Percentiles rank a stretch among this genome's conserved stretches.
These are phyloP conservation scores for Mortierella sp. DNA, from an alignment of 371 early-diverging fungal species.

Conservation along the genomic window DNA sequence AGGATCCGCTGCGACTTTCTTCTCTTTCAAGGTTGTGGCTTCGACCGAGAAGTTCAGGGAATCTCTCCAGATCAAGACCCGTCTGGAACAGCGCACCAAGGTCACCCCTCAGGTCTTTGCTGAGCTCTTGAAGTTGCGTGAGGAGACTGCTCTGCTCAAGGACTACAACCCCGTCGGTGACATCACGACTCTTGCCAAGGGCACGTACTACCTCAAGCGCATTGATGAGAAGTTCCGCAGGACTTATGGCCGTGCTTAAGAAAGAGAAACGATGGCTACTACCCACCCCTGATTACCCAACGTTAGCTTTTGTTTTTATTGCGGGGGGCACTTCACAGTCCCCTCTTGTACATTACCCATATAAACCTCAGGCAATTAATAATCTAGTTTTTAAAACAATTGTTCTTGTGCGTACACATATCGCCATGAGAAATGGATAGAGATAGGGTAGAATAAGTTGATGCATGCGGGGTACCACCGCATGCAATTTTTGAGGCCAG, in stretches of 20 bases:
- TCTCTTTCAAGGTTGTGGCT: constrained; percentile 85
- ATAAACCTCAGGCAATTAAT: no score
- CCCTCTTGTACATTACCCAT: no score
- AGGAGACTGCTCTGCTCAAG: constrained; percentile 84
- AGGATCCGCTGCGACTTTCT: constrained; percentile 95
- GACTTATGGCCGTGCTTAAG: constrained; percentile 73
- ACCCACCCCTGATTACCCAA: no score
- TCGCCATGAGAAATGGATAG: no score
- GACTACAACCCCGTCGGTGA: constrained; percentile 84
- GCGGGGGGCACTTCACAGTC: no score
- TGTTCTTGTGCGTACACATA: no score
- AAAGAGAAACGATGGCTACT: no score
- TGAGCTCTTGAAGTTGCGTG: constrained; percentile 87
- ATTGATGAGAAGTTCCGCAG: constrained; percentile 96
- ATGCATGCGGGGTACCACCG: no score
- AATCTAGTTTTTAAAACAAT: no score
- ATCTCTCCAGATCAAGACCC: constrained; percentile 73
- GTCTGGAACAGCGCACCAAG: constrained; percentile 80
- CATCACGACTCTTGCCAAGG: constrained; percentile 63
- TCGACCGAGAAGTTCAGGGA: constrained; percentile 71
- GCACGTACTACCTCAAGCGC: constrained; percentile 87
- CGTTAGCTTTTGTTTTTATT: no score
- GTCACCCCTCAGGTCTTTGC: constrained; percentile 85
- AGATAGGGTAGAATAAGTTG: no score
- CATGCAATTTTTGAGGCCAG: no score